Evolutionary conservation across 2,329 filamentous ascomycete genomes (phyloP).

Genomic region (Pseudogymnoascus sp.): DNA sequence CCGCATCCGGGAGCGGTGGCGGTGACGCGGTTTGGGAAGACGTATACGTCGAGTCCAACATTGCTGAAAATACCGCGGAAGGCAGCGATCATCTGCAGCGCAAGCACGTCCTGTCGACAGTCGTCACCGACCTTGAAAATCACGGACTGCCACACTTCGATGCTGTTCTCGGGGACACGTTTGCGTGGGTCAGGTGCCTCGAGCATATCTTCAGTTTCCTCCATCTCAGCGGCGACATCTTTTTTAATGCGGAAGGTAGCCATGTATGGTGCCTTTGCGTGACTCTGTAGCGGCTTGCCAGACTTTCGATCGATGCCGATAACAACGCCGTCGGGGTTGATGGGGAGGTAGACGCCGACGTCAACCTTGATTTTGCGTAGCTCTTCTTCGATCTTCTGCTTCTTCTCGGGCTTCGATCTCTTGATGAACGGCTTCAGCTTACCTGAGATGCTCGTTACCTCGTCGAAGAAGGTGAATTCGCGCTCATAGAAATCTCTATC

Average conservation of each 20-base stretch:
- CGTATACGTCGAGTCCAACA: conserved; percentile 90
- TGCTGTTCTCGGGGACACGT: conserved; percentile 42
- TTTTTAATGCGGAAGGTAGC: conserved; percentile 96
- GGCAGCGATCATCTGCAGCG: conserved; percentile 93
- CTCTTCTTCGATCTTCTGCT: conserved; percentile 98
- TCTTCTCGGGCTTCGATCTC: conserved; percentile 88
- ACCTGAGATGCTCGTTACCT: conserved; percentile 90
- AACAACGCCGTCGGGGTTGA: conserved; percentile 93
- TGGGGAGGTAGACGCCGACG: conserved; percentile 92
- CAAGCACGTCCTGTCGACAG: conserved; percentile 92
- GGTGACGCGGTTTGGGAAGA: conserved; percentile 94
- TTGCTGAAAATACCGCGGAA: conserved; percentile 96
- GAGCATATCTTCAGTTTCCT: conserved; percentile 43
- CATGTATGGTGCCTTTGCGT: conserved; percentile 98
- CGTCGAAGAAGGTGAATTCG: conserved; percentile 96
- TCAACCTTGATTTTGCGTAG: conserved; percentile 95
- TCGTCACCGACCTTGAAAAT: conserved; percentile 99
- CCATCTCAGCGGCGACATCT: conserved; percentile 44
- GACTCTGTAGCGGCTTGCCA: conserved; percentile 91
- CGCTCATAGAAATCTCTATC: conserved; percentile 85
- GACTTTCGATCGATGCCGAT: conserved; percentile 98
- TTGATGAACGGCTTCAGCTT: conserved; percentile 94
- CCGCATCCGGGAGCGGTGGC: conserved; percentile 95
- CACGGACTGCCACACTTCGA: conserved; percentile 97
- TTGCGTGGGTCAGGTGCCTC: conserved; percentile 37